phyloP scores from a whole-genome alignment of 2,329 filamentous ascomycete species.

The Coniochaeta sp. region DNA sequence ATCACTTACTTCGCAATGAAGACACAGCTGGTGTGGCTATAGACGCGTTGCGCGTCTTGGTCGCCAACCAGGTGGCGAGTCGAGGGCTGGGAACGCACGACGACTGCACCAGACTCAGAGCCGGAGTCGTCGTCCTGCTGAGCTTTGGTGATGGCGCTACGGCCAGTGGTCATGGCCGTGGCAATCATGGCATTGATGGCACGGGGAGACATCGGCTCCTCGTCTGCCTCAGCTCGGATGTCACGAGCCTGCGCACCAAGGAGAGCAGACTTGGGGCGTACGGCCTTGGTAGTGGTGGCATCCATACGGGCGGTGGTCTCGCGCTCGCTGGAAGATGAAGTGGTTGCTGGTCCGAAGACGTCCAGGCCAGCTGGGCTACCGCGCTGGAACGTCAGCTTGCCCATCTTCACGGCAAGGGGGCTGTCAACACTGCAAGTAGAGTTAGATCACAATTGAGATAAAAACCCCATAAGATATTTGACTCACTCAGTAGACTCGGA shows the following conservation, averaged over 20 bases:
- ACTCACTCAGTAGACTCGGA: not conserved
- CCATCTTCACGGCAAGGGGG: conserved; percentile 6
- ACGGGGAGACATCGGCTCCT: not conserved
- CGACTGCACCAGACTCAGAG: not conserved
- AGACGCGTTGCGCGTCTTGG: conserved; percentile 43
- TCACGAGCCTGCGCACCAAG: not conserved
- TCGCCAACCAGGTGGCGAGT: conserved; percentile 9
- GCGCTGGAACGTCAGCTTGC: conserved; percentile 9
- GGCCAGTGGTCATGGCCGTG: not conserved
- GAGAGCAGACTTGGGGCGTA: not conserved
- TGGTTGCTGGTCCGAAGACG: conserved; percentile 4
- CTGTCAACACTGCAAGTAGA: conserved; percentile 6
- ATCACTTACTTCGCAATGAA: conserved; percentile 58
- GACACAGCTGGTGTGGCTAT: conserved; percentile 49
- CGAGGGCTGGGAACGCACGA: not conserved
- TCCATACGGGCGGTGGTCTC: not conserved
- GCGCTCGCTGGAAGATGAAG: not conserved
- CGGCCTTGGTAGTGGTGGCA: not conserved
- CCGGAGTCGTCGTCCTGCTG: too few relatives aligned
- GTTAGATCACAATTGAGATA: not conserved
- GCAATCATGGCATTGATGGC: not conserved
- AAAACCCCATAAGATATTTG: not conserved
- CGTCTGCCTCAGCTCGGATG: not conserved
- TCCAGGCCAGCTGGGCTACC: not conserved
- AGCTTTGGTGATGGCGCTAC: not conserved